Evolutionary conservation across 768 basidiomycete genomes (phyloP).

Genomic region (Amanita molliuscula): DNA sequence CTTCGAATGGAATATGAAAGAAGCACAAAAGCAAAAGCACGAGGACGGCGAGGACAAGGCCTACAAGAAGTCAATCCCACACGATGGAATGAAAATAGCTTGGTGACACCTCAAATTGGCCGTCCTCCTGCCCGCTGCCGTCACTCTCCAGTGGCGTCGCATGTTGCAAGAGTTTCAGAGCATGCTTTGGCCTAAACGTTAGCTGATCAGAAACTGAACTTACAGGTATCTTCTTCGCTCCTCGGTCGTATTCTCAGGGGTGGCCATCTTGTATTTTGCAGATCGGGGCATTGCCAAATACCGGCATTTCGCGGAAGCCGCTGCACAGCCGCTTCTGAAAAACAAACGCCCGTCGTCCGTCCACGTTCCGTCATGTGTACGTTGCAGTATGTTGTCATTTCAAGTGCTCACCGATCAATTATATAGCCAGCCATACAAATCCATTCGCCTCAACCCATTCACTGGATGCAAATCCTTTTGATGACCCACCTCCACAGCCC

Average conservation of each 20-base stretch:
- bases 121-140: neutral
- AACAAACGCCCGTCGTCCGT: neutral
- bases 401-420: neutral
- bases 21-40: constrained; percentile 20
- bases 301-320: constrained; percentile 13
- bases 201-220: neutral
- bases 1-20: constrained; percentile 21
- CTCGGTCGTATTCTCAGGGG: neutral
- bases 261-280: constrained; percentile 5
- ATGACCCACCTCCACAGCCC: constrained; percentile 54
- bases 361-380: constrained; percentile 22
- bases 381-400: constrained; percentile 8
- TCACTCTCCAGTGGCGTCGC: neutral
- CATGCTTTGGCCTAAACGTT: constrained; percentile 4
- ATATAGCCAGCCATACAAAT: constrained; percentile 45
- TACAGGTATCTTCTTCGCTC: neutral
- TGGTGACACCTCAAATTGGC: constrained; percentile 1
- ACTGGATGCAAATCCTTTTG: constrained; percentile 83
- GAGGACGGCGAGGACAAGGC: constrained; percentile 17
- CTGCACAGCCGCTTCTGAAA: neutral
- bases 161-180: neutral
- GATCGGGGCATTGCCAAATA: constrained; percentile 8
- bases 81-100: neutral
- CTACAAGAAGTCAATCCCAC: constrained; percentile 7
- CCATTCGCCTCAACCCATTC: constrained; percentile 82